phyloP scores from a whole-genome alignment of 208 protist species.

The Herpetomonas tarakana region DNA sequence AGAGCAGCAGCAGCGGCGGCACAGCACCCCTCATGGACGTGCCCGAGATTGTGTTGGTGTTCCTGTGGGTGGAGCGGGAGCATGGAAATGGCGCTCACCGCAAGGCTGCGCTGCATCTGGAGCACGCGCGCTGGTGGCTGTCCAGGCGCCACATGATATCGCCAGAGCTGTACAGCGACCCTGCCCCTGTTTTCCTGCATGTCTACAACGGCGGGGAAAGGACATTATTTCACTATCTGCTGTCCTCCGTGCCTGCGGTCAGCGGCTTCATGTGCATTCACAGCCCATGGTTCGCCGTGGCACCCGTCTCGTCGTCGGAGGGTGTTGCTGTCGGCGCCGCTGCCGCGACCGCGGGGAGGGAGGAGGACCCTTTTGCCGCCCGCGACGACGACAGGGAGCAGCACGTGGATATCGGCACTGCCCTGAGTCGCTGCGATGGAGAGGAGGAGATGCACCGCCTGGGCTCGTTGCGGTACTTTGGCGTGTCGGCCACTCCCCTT shows the following conservation, averaged over 20 bases:
- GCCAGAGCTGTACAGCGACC: background rate
- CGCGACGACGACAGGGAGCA: background rate
- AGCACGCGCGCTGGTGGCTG: background rate
- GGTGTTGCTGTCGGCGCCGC: background rate
- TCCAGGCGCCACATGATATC: background rate
- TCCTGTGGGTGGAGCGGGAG: conserved; percentile 2
- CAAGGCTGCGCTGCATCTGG: background rate
- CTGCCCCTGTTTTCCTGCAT: background rate
- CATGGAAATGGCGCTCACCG: background rate
- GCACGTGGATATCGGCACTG: background rate
- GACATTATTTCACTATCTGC: background rate
- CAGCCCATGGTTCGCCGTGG: background rate
- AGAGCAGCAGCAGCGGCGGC: background rate
- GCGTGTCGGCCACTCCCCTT: background rate
- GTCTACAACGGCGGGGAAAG: background rate
- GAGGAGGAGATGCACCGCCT: background rate
- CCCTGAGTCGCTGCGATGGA: background rate
- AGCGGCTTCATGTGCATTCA: conserved; percentile 1
- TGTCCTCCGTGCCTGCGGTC: background rate
- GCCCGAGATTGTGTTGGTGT: background rate
- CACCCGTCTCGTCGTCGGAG: background rate
- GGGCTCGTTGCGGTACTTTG: background rate
- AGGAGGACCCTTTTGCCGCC: background rate
- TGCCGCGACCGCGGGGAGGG: background rate
- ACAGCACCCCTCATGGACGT: background rate